Conservation (phyloP, 129 eudicot species). For the Flaveria trinervia region DNA sequence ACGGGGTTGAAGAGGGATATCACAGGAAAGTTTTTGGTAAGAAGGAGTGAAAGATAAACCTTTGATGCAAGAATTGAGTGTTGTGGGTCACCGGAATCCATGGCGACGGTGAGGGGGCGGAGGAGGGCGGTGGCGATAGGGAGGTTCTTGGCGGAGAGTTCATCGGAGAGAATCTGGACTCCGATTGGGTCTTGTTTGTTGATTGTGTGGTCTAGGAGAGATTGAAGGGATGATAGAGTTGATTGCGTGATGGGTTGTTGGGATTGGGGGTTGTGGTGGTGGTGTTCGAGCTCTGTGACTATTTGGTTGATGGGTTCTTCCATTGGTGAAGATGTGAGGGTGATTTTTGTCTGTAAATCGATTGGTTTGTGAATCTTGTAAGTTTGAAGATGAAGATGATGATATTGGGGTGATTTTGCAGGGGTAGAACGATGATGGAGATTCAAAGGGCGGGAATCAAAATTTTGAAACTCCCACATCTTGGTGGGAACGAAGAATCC, state of each 20-base stretch:
- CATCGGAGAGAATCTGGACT: slow-evolving; percentile 48
- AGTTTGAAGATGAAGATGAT: not conserved
- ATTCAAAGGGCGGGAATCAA: not conserved
- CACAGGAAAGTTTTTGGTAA: slow-evolving; percentile 69
- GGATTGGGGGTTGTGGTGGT: slow-evolving; percentile 26
- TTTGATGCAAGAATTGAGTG: slow-evolving; percentile 57
- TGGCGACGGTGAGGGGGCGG: slow-evolving; percentile 47
- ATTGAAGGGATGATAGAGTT: slow-evolving; percentile 52
- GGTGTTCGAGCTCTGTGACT: slow-evolving; percentile 54
- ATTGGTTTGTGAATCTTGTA: not conserved
- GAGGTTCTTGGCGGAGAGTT: slow-evolving; percentile 53
- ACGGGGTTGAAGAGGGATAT: slow-evolving; percentile 82
- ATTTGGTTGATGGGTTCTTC: slow-evolving; percentile 57
- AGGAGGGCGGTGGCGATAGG: slow-evolving; percentile 47
- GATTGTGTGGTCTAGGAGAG: slow-evolving; percentile 53
- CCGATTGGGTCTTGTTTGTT: slow-evolving; percentile 51
- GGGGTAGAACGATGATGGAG: not conserved
- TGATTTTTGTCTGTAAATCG: not conserved
- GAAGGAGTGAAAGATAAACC: slow-evolving; percentile 66
- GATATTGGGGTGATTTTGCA: not conserved
- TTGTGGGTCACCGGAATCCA: slow-evolving; percentile 64
- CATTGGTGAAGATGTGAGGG: slow-evolving; percentile 40
- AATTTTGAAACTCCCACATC: not conserved
- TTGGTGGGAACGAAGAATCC: too few species aligned
- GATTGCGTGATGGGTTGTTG: slow-evolving; percentile 57